Percentiles rank a stretch among this genome's conserved stretches.
Conservation (phyloP, 305 asterid species). For the Fraxinus angustifolia region DNA sequence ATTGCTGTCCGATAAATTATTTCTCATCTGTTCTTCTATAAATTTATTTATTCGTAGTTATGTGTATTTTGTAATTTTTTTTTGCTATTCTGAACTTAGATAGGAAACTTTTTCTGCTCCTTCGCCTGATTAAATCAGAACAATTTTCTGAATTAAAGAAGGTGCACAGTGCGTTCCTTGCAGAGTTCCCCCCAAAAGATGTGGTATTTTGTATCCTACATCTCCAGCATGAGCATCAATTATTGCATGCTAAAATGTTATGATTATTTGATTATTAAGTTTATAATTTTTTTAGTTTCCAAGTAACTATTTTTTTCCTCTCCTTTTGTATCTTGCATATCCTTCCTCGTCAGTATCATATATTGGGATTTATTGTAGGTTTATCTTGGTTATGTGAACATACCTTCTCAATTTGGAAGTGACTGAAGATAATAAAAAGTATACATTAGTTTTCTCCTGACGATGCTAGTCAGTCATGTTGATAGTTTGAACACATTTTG, state of each 20-base stretch:
- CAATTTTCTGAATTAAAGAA: slow-evolving; percentile 30
- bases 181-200: slow-evolving; percentile 34
- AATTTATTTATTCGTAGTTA: neutral
- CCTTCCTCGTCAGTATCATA: slow-evolving; percentile 13
- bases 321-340: slow-evolving; percentile 4
- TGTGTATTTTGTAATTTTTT: neutral
- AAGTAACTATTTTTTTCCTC: neutral
- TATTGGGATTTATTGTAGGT: slow-evolving; percentile 12
- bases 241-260: neutral
- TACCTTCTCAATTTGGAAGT: neutral
- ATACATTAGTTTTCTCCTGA: slow-evolving; percentile 4
- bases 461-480: slow-evolving; percentile 11
- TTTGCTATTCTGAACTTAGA: slow-evolving; percentile 3
- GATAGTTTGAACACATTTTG: slow-evolving; percentile 10
- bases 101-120: slow-evolving; percentile 27
- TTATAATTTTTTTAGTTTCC: neutral
- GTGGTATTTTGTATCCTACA: neutral
- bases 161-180: slow-evolving; percentile 34
- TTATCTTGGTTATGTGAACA: slow-evolving; percentile 19
- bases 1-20: neutral
- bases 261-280: slow-evolving; percentile 4
- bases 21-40: slow-evolving; percentile 4
- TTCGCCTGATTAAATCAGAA: slow-evolving; percentile 38
- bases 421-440: slow-evolving; percentile 3
- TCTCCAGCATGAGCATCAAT: neutral